phyloP scores from a whole-genome alignment of 2,329 filamentous ascomycete species.

The Stachybotrys chartarum region DNA sequence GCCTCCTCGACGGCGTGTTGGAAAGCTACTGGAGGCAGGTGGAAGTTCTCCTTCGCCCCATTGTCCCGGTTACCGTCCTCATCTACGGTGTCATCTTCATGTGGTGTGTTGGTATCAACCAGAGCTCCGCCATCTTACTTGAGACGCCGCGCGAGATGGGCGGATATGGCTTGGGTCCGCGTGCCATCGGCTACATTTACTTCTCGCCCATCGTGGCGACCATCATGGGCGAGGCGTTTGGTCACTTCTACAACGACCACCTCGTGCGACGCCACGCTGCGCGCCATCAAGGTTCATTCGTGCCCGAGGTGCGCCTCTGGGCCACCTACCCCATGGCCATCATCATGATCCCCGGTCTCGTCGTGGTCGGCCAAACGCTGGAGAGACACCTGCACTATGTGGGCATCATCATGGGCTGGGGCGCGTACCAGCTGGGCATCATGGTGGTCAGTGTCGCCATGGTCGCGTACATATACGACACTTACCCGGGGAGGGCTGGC shows the following conservation, averaged over 20 bases:
- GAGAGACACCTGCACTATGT: slow-evolving; percentile 28
- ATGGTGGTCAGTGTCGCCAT: slow-evolving; percentile 42
- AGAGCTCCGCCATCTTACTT: slow-evolving; percentile 45
- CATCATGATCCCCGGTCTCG: slow-evolving; percentile 41
- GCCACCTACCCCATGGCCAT: slow-evolving; percentile 39
- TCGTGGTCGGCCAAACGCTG: slow-evolving; percentile 46
- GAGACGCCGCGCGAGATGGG: slow-evolving; percentile 18
- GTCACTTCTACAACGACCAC: slow-evolving; percentile 50
- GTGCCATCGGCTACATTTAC: slow-evolving; percentile 48
- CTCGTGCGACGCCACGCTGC: slow-evolving; percentile 36
- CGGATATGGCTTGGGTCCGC: slow-evolving; percentile 41
- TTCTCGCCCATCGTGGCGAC: slow-evolving; percentile 50
- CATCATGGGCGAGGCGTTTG: slow-evolving; percentile 43
- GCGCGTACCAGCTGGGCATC: slow-evolving; percentile 47
- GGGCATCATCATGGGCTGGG: slow-evolving; percentile 29
- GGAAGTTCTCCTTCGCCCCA: background rate
- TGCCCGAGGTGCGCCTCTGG: slow-evolving; percentile 47
- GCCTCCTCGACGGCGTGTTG: slow-evolving; percentile 5
- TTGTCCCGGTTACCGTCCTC: slow-evolving; percentile 4
- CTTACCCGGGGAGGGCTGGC: slow-evolving; percentile 39
- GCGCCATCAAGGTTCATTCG: slow-evolving; percentile 42
- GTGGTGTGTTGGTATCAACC: slow-evolving; percentile 50
- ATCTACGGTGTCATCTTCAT: slow-evolving; percentile 29
- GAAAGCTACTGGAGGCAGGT: background rate
- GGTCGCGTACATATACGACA: slow-evolving; percentile 39